Base-by-base conservation (phyloP, 1,284 basidiomycete species). In the Austroboletus niveus region DNA sequence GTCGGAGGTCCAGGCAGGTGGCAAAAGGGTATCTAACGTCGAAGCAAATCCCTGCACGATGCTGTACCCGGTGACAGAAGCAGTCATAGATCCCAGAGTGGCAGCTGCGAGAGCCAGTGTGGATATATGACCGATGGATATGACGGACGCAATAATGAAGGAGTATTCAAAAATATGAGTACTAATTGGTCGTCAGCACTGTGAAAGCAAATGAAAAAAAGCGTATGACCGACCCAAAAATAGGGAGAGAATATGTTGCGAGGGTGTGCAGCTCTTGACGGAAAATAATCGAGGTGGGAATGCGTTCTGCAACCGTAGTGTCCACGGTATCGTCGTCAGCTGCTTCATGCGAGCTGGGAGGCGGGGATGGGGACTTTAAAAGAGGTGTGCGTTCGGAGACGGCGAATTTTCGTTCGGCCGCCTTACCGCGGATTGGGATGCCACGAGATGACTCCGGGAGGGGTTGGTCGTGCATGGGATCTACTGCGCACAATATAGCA, bases 1-100 rank as follows among this genome's bases (percentile, higher is more conserved):
- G 0, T 85, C 70, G 12, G 90, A 92, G 0, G 94, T 95, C 90
- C 93, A 98, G 6, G 94, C 92, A 17, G 89, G 82, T 0, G 94
- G 94, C 2, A 98, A 80, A 60, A 98, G 80, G 0, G 94, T 94
- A 65, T 98, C 94, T 15, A 98, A 79, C 0, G 92, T 87, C 45
- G 87, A 90, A 9, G 84, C 77, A 54, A 96, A 83, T 27, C 94
- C 94, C 59, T 90, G 87, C 12, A 94, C 74, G 57, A 94, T 85
- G 53, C 85, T 82, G 59, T 81, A 83, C 14, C 79, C 82, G 0
- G 85, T 79, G 7, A 88, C 85, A 45, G 82, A 84, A 8, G 89
- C 90, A 0, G 90, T 93, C 92, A 94, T 94, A 1, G 87, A 87
- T 0, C 87, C 92, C 7, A 94, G 75, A 24, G 87, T 89, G 7